Percentiles rank a stretch among this genome's conserved stretches.
Conservation (phyloP, 345 rosid species). For the Acer negundo region DNA sequence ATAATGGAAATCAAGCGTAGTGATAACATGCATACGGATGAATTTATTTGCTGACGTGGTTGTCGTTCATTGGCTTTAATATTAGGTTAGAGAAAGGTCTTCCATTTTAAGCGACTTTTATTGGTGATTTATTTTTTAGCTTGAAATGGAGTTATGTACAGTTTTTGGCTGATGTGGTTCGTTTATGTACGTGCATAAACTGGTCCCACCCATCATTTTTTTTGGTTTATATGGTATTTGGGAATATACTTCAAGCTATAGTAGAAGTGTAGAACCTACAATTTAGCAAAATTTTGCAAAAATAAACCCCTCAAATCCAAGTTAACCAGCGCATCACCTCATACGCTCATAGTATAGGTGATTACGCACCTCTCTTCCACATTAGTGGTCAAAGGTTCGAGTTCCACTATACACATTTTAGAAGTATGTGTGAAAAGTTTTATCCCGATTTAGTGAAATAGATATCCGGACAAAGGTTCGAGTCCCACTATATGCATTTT, state of each 20-base stretch:
- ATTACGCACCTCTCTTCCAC: too few species aligned
- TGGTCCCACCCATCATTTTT: not conserved
- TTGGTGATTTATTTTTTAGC: not conserved
- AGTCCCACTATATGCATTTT: too few species aligned
- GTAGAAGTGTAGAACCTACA: not conserved
- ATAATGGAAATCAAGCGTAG: too few species aligned
- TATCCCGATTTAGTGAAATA: too few species aligned
- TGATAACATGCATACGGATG: not conserved
- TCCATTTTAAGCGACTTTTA: not conserved
- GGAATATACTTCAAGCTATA: not conserved
- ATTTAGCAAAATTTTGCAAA: not conserved
- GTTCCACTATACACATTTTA: too few species aligned
- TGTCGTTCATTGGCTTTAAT: not conserved
- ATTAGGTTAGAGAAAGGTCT: not conserved
- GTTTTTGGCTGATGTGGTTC: not conserved
- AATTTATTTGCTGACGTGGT: slow-evolving; percentile 1
- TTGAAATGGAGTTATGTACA: not conserved
- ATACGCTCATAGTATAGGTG: too few species aligned
- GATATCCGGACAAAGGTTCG: too few species aligned
- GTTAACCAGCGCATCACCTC: too few species aligned
- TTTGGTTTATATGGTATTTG: not conserved
- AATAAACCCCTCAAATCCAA: too few species aligned
- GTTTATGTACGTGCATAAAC: not conserved
- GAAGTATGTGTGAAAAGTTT: too few species aligned
- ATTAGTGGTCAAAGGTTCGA: too few species aligned